Conservation (phyloP, 2,329 filamentous ascomycete genomes). For the Apiospora hydei region DNA sequence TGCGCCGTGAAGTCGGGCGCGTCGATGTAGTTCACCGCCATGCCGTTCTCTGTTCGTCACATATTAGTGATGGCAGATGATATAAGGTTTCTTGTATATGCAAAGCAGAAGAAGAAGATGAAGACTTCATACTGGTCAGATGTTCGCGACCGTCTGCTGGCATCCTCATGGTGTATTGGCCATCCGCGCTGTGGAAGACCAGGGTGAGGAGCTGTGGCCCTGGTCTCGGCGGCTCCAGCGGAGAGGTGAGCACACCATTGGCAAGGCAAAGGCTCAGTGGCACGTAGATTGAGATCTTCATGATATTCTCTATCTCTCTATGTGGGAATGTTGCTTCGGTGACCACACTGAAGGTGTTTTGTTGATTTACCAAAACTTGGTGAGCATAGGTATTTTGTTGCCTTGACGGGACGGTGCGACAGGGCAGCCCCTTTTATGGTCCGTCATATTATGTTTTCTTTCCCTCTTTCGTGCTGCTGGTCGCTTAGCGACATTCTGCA, state of each 20-base stretch:
- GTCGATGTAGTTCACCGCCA: slow-evolving; percentile 50
- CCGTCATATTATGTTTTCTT: neutral
- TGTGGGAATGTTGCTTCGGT: neutral
- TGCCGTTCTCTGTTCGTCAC: slow-evolving; percentile 44
- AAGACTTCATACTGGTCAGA: slow-evolving; percentile 44
- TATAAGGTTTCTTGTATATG: neutral
- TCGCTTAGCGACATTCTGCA: neutral
- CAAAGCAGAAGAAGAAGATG: no score
- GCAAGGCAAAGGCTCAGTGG: slow-evolving; percentile 33
- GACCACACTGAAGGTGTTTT: neutral
- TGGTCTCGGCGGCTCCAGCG: slow-evolving; percentile 33
- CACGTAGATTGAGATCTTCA: slow-evolving; percentile 32
- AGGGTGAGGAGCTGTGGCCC: slow-evolving; percentile 49
- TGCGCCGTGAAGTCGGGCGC: slow-evolving; percentile 52
- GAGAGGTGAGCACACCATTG: slow-evolving; percentile 30
- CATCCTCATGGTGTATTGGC: slow-evolving; percentile 50
- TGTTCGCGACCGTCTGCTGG: slow-evolving; percentile 49
- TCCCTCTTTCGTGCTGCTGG: neutral
- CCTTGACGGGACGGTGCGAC: neutral
- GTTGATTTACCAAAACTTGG: neutral
- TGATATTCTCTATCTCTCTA: slow-evolving; percentile 24
- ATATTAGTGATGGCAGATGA: neutral
- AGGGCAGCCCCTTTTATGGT: neutral
- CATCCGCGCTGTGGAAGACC: slow-evolving; percentile 52
- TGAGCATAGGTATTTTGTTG: no score